phyloP scores from a whole-genome alignment of 2,329 filamentous ascomycete genomes.

The Rutstroemia sp. region DNA sequence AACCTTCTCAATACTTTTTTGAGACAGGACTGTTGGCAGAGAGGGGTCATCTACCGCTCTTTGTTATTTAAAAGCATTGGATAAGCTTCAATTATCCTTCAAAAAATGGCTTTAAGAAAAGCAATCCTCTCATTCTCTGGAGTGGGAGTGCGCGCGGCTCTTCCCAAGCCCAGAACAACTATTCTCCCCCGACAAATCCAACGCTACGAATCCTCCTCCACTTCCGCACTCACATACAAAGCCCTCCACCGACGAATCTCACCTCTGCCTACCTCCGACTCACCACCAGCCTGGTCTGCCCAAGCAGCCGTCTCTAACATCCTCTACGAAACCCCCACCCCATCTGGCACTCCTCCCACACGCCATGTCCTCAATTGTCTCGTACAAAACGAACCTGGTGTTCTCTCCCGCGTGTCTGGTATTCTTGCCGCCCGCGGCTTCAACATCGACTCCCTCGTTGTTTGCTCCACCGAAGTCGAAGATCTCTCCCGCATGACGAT shows the following conservation, averaged over 20 bases:
- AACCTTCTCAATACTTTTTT: constrained; percentile 6
- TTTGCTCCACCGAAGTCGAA: constrained; percentile 95
- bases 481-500: constrained; percentile 99
- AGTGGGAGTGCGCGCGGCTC: constrained; percentile 16
- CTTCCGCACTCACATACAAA: constrained; percentile 94
- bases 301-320: constrained; percentile 96
- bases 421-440: constrained; percentile 94
- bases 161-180: constrained; percentile 16
- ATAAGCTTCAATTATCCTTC: not conserved
- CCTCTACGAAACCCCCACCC: constrained; percentile 92
- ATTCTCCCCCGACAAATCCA: constrained; percentile 18
- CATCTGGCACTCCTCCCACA: constrained; percentile 77
- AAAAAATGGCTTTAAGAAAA: constrained; percentile 28
- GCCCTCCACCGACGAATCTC: constrained; percentile 85
- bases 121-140: constrained; percentile 23
- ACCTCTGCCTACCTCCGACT: constrained; percentile 71
- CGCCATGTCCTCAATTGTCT: constrained; percentile 96
- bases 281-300: constrained; percentile 75
- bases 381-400: constrained; percentile 97
- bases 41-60: not conserved
- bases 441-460: constrained; percentile 97
- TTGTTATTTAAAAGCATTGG: not conserved
- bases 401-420: constrained; percentile 90
- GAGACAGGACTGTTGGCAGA: constrained; percentile 5
- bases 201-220: constrained; percentile 53